These are phyloP conservation scores for Verticillium longisporum DNA, from an alignment of 2,329 filamentous ascomycete genomes.

Conservation along the genomic window DNA sequence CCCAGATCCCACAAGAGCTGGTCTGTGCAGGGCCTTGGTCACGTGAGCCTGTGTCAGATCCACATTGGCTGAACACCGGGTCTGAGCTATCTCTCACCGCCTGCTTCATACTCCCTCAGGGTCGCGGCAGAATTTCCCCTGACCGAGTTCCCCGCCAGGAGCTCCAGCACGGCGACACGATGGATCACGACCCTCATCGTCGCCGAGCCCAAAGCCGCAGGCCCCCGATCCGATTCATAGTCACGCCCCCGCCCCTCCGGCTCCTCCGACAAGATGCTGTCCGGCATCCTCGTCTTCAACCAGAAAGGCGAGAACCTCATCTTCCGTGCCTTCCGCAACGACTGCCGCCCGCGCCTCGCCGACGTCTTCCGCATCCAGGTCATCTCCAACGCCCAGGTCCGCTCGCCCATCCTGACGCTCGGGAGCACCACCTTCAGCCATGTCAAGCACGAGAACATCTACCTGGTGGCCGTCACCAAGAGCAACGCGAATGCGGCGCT, in stretches of 20 bases:
- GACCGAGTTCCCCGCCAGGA: conserved; percentile 3
- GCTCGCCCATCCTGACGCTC: conserved; percentile 93
- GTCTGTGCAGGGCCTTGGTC: neutral
- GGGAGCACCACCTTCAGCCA: conserved; percentile 98
- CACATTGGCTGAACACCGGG: neutral
- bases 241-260: neutral
- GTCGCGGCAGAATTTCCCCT: conserved; percentile 11
- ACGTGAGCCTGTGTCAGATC: neutral
- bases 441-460: conserved; percentile 99
- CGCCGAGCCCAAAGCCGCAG: neutral
- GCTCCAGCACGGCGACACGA: conserved; percentile 2
- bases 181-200: neutral
- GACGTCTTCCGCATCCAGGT: conserved; percentile 99
- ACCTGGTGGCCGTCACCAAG: conserved; percentile 94
- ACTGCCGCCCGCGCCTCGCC: conserved; percentile 93
- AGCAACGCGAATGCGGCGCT: conserved; percentile 98
- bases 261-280: conserved; percentile 63
- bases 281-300: conserved; percentile 96
- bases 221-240: neutral
- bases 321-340: conserved; percentile 96
- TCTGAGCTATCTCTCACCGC: conserved; percentile 4
- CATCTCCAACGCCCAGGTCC: conserved; percentile 95
- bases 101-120: neutral
- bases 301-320: conserved; percentile 99
- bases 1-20: neutral